Conservation (phyloP, 495 filamentous ascomycete species). For the Terfezia claveryi region DNA sequence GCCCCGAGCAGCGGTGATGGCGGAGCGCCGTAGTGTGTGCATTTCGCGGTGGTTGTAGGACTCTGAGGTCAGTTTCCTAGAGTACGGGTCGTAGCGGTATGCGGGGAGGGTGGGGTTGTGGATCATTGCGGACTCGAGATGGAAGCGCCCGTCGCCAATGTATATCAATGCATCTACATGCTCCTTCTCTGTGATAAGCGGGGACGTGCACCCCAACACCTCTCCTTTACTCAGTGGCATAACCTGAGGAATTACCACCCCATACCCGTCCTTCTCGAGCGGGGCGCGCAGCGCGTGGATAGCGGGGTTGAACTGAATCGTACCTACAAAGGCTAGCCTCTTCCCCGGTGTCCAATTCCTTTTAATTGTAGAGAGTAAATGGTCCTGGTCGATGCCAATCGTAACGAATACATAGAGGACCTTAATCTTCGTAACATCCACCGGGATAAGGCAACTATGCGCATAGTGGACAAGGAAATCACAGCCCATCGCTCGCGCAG, state of each 20-base stretch:
- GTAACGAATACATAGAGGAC: slow-evolving; percentile 96
- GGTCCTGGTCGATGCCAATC: slow-evolving; percentile 77
- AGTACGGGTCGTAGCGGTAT: slow-evolving; percentile 94
- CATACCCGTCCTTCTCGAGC: slow-evolving; percentile 63
- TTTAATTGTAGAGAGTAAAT: slow-evolving; percentile 69
- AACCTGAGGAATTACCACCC: slow-evolving; percentile 71
- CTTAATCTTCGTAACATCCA: slow-evolving; percentile 84
- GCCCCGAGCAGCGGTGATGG: slow-evolving; percentile 47
- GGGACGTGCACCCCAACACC: slow-evolving; percentile 88
- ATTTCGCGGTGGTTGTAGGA: slow-evolving; percentile 78
- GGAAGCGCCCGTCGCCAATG: slow-evolving; percentile 87
- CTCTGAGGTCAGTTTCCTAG: slow-evolving; percentile 70
- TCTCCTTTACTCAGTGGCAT: slow-evolving; percentile 82
- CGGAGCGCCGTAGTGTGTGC: slow-evolving; percentile 52
- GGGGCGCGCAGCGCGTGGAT: slow-evolving; percentile 58
- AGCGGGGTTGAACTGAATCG: slow-evolving; percentile 96
- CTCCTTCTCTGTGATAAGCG: slow-evolving; percentile 33
- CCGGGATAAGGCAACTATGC: slow-evolving; percentile 86
- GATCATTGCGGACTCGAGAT: slow-evolving; percentile 96
- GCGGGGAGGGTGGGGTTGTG: slow-evolving; percentile 78
- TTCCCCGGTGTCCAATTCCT: slow-evolving; percentile 69
- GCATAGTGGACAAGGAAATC: slow-evolving; percentile 94
- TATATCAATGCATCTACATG: slow-evolving; percentile 67
- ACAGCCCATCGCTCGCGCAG: slow-evolving; percentile 78
- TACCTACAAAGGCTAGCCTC: slow-evolving; percentile 79